phyloP scores from a whole-genome alignment of 352 stramenopile species.

The Phytophthora pinifolia region DNA sequence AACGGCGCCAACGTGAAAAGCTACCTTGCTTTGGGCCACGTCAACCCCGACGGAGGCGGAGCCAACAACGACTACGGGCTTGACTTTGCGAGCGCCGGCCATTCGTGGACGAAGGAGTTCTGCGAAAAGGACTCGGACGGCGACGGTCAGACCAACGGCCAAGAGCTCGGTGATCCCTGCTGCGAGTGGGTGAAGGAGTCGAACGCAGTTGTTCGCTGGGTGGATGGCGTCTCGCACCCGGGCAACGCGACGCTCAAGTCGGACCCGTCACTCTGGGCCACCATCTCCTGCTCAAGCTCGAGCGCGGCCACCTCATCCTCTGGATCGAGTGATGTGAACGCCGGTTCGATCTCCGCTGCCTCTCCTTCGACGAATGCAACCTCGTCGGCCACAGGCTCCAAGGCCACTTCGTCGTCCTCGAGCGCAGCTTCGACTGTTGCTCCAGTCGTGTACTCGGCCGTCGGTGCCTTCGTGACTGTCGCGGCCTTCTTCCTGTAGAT shows the following conservation, averaged over 20 bases:
- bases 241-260: slow-evolving; percentile 28
- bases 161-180: slow-evolving; percentile 85
- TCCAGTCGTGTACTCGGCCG: slow-evolving; percentile 20
- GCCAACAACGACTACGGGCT: slow-evolving; percentile 45
- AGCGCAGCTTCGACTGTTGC: slow-evolving; percentile 26
- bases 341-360: slow-evolving; percentile 1
- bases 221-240: slow-evolving; percentile 34
- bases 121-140: slow-evolving; percentile 74
- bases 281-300: slow-evolving; percentile 17
- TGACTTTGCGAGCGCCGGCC: slow-evolving; percentile 29
- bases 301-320: slow-evolving; percentile 8
- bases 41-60: slow-evolving; percentile 28
- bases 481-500: slow-evolving; percentile 27
- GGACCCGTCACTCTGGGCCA: slow-evolving; percentile 34
- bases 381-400: slow-evolving; percentile 4
- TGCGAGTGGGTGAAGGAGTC: slow-evolving; percentile 54
- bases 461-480: slow-evolving; percentile 12
- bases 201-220: slow-evolving; percentile 27
- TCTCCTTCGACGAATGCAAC: slow-evolving; percentile 4
- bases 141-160: slow-evolving; percentile 81
- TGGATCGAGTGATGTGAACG: slow-evolving; percentile 15
- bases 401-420: slow-evolving; percentile 7
- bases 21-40: slow-evolving; percentile 40
- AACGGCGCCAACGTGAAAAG: slow-evolving; percentile 36
- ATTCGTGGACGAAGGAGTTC: slow-evolving; percentile 39